Evolutionary conservation across 148 eudicot genomes (phyloP), one percentile per base, ranked within the genome.

Genomic region (Talinum fruticosum): DNA sequence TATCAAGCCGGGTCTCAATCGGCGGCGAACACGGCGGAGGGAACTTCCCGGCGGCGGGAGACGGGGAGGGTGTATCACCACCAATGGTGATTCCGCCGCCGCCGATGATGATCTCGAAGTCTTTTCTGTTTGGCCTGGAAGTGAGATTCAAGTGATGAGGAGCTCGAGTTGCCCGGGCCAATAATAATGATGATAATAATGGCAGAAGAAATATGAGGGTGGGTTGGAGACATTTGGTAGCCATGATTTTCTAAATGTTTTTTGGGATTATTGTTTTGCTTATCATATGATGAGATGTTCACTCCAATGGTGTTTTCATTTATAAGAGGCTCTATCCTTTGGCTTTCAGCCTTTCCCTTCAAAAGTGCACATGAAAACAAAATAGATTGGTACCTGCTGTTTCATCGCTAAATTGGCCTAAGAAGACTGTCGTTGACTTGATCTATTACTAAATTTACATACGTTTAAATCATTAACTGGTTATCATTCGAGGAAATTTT

Each of bases 111-210:
- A 80, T 69, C 5, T 49, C 76, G 30, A 76, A 47, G 68, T 72
- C 83, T 76, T 71, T 71, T 53, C 83, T 81, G 14, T 24, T 53
- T 49, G 74, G 35, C n/a, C 23, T 49, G 71, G 36, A 34, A 47
- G 62, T 62, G 53, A 57, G 21, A 33, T 32, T 28, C 23, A 5
- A 6, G 15, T 59, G 23, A 26, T 75, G 14, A 36, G 24, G 29
- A 61, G 51, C 26, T 14, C 2, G 70, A 41, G 16, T 49, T 68
- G 34, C 61, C 29, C 29, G 2, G 29, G 44, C 66, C 33, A 73
- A 18, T 33, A 38, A 71, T 53, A 24, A 24, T 65, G 73, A 81
- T 35, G 57, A 69, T 45, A 30, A 34, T 29, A 35, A 16, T 5
- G 70, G 8, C 38, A 66, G 33, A 36, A 72, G 54, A 36, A 53